Percentiles rank a stretch among this genome's conserved stretches.
phyloP scores from a whole-genome alignment of 164 flowering plant genomes.

The Vitis riparia region DNA sequence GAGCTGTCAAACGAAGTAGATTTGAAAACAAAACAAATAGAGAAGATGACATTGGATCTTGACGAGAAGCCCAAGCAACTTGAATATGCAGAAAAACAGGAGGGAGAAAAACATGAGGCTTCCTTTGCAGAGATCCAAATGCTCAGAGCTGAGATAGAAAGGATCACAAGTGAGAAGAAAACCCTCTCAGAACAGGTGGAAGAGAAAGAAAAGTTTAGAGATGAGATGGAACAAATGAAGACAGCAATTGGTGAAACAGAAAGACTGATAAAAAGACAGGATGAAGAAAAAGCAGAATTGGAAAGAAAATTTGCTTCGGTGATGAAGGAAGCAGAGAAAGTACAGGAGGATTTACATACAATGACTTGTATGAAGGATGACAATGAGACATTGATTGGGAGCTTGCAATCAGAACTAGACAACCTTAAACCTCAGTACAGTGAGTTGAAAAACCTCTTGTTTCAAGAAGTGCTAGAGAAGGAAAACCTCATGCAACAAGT shows the following conservation, averaged over 20 bases:
- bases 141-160: constrained; percentile 51
- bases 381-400: constrained; percentile 36
- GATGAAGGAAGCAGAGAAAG: constrained; percentile 48
- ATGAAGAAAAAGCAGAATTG: constrained; percentile 41
- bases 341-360: constrained; percentile 36
- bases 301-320: constrained; percentile 35
- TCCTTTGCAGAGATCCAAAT: constrained; percentile 40
- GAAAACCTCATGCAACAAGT: constrained; percentile 28
- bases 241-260: constrained; percentile 32
- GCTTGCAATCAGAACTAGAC: constrained; percentile 46
- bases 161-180: constrained; percentile 34
- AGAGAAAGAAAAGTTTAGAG: constrained; percentile 23
- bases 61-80: constrained; percentile 46
- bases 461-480: constrained; percentile 25
- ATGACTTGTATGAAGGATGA: constrained; percentile 46
- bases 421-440: constrained; percentile 41
- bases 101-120: constrained; percentile 35
- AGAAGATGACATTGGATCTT: constrained; percentile 44
- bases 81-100: constrained; percentile 37
- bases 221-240: constrained; percentile 35
- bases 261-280: constrained; percentile 36
- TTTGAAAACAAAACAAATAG: constrained; percentile 31
- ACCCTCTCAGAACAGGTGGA: constrained; percentile 27
- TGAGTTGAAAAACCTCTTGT: constrained; percentile 37
- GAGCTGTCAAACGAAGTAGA: constrained; percentile 42